phyloP scores from a whole-genome alignment of 78 protist genomes.

The Guillardia theta region DNA sequence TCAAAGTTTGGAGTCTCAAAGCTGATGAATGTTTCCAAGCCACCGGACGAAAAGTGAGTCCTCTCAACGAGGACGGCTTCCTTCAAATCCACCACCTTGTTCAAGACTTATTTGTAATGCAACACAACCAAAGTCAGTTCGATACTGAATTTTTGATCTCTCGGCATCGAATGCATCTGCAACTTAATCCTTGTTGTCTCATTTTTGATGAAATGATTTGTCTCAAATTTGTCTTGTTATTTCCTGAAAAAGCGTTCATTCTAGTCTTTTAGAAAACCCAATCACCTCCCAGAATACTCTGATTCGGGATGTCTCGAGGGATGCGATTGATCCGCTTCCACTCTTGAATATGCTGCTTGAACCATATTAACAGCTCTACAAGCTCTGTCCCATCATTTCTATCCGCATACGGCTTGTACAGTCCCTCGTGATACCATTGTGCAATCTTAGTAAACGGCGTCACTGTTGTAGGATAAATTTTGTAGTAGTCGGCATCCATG shows the following conservation, averaged over 20 bases:
- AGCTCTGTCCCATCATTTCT: background rate
- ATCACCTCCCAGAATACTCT: background rate
- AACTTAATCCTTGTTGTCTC: background rate
- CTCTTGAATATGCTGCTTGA: conserved; percentile 22
- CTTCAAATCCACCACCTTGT: background rate
- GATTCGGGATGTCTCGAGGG: conserved; percentile 27
- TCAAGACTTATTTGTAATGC: background rate
- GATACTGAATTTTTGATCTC: background rate
- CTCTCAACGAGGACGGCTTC: background rate
- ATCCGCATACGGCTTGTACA: conserved; percentile 24
- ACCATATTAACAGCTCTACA: conserved; percentile 7
- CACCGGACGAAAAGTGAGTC: background rate
- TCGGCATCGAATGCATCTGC: conserved; percentile 39
- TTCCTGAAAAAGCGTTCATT: background rate
- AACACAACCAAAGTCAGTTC: background rate
- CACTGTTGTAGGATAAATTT: background rate
- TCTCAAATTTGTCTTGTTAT: background rate
- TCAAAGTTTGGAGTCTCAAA: background rate
- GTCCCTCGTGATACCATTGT: background rate
- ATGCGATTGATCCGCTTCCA: conserved; percentile 42
- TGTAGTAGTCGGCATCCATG: conserved; percentile 28
- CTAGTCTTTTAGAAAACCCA: background rate
- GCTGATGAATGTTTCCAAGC: background rate
- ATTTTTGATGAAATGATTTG: background rate
- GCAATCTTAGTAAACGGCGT: conserved; percentile 20